A percentile compares a stretch with the other conserved stretches of the same genome.
These are phyloP conservation scores for Daldinia caldariorum DNA, from an alignment of 495 filamentous ascomycete species.

Conservation along the genomic window DNA sequence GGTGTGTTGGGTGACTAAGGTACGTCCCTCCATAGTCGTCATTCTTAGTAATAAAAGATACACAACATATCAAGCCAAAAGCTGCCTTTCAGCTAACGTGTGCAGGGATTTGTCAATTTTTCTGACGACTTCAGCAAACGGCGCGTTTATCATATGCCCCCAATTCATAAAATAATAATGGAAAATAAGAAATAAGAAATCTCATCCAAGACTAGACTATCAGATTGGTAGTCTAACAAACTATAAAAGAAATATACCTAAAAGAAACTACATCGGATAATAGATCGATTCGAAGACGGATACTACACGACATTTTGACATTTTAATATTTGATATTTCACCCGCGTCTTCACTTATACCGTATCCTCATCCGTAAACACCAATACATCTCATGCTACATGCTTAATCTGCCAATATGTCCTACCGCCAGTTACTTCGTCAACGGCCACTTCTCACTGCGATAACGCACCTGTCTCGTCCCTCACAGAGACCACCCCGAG, in stretches of 20 bases:
- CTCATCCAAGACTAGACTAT: background rate
- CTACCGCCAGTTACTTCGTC: constrained; percentile 32
- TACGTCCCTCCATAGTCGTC: background rate
- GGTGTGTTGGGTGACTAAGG: background rate
- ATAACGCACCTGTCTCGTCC: constrained; percentile 19
- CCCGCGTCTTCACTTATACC: background rate
- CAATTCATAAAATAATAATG: background rate
- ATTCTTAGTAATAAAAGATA: background rate
- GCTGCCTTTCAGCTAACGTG: no score
- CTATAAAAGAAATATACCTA: background rate
- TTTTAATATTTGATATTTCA: background rate
- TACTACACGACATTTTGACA: background rate
- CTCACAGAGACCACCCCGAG: constrained; percentile 12
- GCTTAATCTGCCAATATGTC: constrained; percentile 27
- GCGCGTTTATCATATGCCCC: no score
- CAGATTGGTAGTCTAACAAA: background rate
- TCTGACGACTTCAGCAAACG: no score
- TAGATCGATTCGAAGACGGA: background rate
- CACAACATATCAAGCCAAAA: background rate
- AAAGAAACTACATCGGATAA: constrained; percentile 2
- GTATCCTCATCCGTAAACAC: background rate
- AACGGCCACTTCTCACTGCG: constrained; percentile 30
- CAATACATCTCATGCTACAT: background rate
- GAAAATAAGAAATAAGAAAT: no score
- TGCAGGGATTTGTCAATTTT: no score